phyloP scores from a whole-genome alignment of 495 filamentous ascomycete species.

The Glonium stellatum region DNA sequence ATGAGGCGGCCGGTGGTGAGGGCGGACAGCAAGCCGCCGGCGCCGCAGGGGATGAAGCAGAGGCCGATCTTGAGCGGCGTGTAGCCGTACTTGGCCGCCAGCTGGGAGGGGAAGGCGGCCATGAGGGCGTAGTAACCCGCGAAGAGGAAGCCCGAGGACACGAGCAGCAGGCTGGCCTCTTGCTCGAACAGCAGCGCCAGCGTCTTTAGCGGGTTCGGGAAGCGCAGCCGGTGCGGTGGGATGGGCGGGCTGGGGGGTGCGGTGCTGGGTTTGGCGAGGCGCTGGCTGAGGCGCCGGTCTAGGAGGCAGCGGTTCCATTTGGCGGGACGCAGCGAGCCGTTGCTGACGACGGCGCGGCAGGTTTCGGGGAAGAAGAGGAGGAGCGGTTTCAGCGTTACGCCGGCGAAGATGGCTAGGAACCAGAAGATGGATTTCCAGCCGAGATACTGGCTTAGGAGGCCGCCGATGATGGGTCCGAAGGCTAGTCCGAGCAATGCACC shows the following conservation, averaged over 20 bases:
- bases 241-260: constrained; percentile 27
- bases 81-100: constrained; percentile 53
- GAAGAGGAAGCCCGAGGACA: constrained; percentile 50
- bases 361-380: constrained; percentile 20
- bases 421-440: constrained; percentile 35
- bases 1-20: constrained; percentile 29
- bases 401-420: constrained; percentile 31
- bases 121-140: constrained; percentile 52
- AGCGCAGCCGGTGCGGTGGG: constrained; percentile 45
- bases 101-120: constrained; percentile 51
- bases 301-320: constrained; percentile 38
- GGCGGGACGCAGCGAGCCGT: constrained; percentile 38
- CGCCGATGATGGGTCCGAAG: constrained; percentile 33
- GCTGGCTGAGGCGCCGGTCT: constrained; percentile 29
- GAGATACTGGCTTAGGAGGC: constrained; percentile 30
- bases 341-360: constrained; percentile 25
- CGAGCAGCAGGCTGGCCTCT: constrained; percentile 55
- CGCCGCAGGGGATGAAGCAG: constrained; percentile 39
- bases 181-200: constrained; percentile 58
- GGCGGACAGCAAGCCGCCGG: constrained; percentile 24
- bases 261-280: constrained; percentile 4
- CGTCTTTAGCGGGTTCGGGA: constrained; percentile 66
- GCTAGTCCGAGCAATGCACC: constrained; percentile 27
- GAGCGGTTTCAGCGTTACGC: constrained; percentile 34
- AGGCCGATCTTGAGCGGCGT: constrained; percentile 60